A percentile compares a stretch with the other conserved stretches of the same genome.
Evolutionary conservation across 306 rosid species (phyloP).

Genomic region (peach (Prunus persica)): Prunus_persica_NCBIv2 NC_034014.1:25680501-25681000

Average conservation of each 20-base stretch:
- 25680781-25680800: not conserved
- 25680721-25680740: not conserved
- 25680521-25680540: conserved; percentile 67
- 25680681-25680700: conserved; percentile 13
- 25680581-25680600: not conserved
- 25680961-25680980: conserved; percentile 51
- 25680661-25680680: conserved; percentile 93
- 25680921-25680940: conserved; percentile 71
- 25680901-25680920: conserved; percentile 55
- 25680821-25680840: conserved; percentile 84
- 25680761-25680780: not conserved
- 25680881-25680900: conserved; percentile 66
- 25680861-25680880: conserved; percentile 89
- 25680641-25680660: conserved; percentile 84
- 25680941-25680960: conserved; percentile 88
- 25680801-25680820: conserved; percentile 2
- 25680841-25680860: conserved; percentile 93
- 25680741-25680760: not conserved
- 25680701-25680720: not conserved
- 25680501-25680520: conserved; percentile 84
- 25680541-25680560: not conserved
- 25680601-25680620: not conserved
- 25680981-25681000: conserved; percentile 9
- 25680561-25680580: not conserved
- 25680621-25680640: conserved; percentile 34